phyloP scores from a whole-genome alignment of 139 green algal genomes.

The Nannochloris sp. region DNA sequence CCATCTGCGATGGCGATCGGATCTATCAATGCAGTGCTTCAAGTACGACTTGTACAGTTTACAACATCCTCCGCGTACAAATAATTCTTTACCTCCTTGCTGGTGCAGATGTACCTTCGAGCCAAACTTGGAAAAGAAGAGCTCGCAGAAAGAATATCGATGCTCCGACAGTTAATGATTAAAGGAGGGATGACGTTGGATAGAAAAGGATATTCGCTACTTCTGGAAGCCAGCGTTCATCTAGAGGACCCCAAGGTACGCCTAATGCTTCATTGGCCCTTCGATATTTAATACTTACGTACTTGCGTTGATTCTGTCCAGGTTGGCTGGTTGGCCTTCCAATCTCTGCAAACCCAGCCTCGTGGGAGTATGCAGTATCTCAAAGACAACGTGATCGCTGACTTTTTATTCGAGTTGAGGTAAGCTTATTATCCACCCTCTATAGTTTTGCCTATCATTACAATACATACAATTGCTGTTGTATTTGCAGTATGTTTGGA shows the following conservation, averaged over 20 bases:
- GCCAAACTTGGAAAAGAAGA: conserved; percentile 2
- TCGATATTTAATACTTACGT: too few relatives aligned
- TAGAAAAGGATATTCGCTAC: conserved; percentile 12
- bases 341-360: conserved; percentile 1
- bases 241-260: conserved; percentile 7
- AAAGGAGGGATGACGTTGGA: conserved; percentile 5
- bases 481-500: background rate
- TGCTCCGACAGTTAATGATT: conserved; percentile 4
- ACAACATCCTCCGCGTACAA: background rate
- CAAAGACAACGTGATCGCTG: background rate
- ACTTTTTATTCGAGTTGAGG: conserved; percentile 6
- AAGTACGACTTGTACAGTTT: background rate
- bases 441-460: too few relatives aligned
- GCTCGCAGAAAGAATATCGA: conserved; percentile 6
- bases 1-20: conserved; percentile 3
- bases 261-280: too few relatives aligned
- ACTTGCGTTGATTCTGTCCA: background rate
- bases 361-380: conserved; percentile 11
- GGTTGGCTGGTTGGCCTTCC: conserved; percentile 2
- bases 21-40: conserved; percentile 9
- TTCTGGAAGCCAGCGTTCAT: conserved; percentile 6
- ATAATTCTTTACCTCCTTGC: background rate
- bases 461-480: background rate
- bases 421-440: background rate
- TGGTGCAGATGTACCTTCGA: conserved; percentile 6